phyloP scores from a whole-genome alignment of 345 rosid species.

The Camelina sativa region DNA sequence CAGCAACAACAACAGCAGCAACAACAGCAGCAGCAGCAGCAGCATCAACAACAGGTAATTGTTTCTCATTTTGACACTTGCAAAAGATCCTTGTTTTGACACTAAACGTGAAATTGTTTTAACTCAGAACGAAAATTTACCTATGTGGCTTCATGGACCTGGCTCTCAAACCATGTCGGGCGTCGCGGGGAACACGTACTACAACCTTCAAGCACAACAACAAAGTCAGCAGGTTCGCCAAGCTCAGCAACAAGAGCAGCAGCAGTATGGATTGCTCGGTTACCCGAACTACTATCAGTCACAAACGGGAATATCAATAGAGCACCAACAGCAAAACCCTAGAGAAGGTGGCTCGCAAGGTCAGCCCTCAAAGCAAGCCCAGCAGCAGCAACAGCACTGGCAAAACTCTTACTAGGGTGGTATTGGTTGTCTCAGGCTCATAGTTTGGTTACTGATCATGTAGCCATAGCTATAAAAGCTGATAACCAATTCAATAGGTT shows the following conservation, averaged over 20 bases:
- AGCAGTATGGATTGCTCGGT: constrained; percentile 73
- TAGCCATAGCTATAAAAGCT: constrained; percentile 21
- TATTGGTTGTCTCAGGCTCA: constrained; percentile 1
- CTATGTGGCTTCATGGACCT: constrained; percentile 80
- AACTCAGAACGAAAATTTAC: constrained; percentile 78
- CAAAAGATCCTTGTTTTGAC: constrained; percentile 12
- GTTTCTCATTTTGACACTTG: constrained; percentile 1
- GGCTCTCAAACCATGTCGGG: constrained; percentile 74
- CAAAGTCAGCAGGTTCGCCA: constrained; percentile 61
- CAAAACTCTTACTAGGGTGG: constrained; percentile 71
- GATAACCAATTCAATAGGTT: constrained; percentile 25
- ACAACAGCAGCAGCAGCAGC: not conserved
- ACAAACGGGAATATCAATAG: constrained; percentile 72
- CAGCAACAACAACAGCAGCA: not conserved
- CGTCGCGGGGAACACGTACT: constrained; percentile 70
- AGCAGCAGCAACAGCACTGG: constrained; percentile 67
- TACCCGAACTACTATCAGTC: constrained; percentile 89
- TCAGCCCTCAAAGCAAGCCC: constrained; percentile 82
- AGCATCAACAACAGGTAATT: constrained; percentile 9
- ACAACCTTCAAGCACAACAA: constrained; percentile 92
- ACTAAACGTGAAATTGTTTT: not conserved
- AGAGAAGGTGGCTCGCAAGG: constrained; percentile 60
- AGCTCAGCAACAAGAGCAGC: constrained; percentile 65
- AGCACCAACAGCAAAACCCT: constrained; percentile 83
- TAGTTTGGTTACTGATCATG: constrained; percentile 3